Base-by-base conservation (phyloP, 2,329 filamentous ascomycete genomes). In the Lasiodiplodia sp. region DNA sequence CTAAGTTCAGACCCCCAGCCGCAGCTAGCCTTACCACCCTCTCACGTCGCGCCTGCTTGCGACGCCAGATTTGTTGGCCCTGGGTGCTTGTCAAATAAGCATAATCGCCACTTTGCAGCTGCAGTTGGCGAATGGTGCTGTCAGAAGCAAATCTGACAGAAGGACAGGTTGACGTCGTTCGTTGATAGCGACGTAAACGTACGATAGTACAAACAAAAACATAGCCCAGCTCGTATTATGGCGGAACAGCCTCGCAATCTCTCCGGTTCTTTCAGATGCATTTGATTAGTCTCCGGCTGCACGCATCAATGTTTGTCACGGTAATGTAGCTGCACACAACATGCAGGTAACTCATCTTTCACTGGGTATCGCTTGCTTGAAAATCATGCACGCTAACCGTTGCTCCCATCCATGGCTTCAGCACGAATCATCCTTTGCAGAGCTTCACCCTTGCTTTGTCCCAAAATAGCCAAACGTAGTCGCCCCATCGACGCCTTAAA, bases 401-500 rank as follows among this genome's bases (percentile, higher is more conserved):
- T 34, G 53, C 53, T 37, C 21, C 37, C 21, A 8, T n/a, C 18
- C 57, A 62, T 47, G 37, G 40, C 55, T 21, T 58, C 34, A 60
- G 44, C 57, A 25, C 38, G 57, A 34, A 25, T 34, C 38, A 34
- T 40, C 57, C 14, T 25, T 44, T 31, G 60, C 47, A 52, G 44
- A 64, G 16, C 25, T 10, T 18, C n/a, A n/a, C 60, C 60, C 60
- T 64, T 64, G 60, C 60, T 21, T 64, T 18, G 57, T 23, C 57
- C 40, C 40, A 21, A 47, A 51, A 49, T 34, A 62, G 40, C 21
- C 49, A 25, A 1, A 11, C 40, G 3, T 31, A 28, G 23, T 47
- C 18, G 14, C 44, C 25, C 16, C 25, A 53, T 51, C 14, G 16
- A 18, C 40, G 37, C 44, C 60, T 21, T 37, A 28, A 49, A 52